Conservation (phyloP, 139 green algal genomes). For the Coelastrella sp. region DNA sequence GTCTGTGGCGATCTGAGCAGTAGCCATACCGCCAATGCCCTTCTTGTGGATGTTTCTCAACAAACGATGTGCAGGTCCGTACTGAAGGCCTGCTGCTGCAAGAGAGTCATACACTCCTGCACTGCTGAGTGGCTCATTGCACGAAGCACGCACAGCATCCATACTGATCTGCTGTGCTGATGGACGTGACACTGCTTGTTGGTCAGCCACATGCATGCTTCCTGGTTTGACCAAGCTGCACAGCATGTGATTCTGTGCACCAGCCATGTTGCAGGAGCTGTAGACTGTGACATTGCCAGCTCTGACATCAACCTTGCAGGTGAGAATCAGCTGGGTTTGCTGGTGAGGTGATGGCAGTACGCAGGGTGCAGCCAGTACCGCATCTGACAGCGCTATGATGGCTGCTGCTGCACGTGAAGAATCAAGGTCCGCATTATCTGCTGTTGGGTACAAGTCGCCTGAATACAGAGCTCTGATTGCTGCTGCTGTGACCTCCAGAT, state of each 20-base stretch:
- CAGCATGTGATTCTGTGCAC: background rate
- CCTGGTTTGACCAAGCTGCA: background rate
- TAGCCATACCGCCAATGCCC: background rate
- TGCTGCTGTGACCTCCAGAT: slow-evolving; percentile 71
- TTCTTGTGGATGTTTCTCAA: slow-evolving; percentile 47
- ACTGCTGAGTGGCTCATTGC: slow-evolving; percentile 43
- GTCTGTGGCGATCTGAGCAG: background rate
- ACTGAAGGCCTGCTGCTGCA: slow-evolving; percentile 70
- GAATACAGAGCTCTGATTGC: slow-evolving; percentile 5
- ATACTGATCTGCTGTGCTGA: background rate
- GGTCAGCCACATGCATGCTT: background rate
- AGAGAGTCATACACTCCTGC: slow-evolving; percentile 63
- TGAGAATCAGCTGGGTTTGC: slow-evolving; percentile 31
- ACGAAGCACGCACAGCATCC: slow-evolving; percentile 62
- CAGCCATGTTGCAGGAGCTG: background rate
- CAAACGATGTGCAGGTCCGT: slow-evolving; percentile 71
- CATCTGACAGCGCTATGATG: slow-evolving; percentile 26
- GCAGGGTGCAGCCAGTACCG: slow-evolving; percentile 62
- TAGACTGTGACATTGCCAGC: slow-evolving; percentile 21
- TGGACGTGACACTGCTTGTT: background rate
- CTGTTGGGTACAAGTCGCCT: background rate
- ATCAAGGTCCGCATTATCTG: background rate
- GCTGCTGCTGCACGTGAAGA: background rate
- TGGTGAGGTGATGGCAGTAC: slow-evolving; percentile 54
- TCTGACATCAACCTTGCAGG: slow-evolving; percentile 7